Evolutionary conservation across 345 rosid species (phyloP), one percentile per base, ranked within the genome.

Genomic region (Alliaria petiolata): DNA sequence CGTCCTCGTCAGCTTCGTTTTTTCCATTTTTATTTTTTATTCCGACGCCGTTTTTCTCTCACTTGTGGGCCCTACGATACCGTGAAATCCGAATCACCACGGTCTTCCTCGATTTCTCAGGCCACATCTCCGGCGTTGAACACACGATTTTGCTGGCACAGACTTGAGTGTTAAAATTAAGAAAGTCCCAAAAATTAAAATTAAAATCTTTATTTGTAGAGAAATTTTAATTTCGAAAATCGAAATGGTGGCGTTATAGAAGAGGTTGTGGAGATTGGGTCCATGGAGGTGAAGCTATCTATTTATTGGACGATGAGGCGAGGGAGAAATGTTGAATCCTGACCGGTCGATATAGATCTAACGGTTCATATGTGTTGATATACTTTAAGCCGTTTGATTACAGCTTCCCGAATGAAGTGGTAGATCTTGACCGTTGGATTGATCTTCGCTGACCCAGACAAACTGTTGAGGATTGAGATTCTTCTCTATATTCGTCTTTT

Each of bases 351-450:
- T 85, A 11, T 65, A 8, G 55, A 74, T 78, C 77, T 0, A 53
- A 68, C 67, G 85, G 81, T 25, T 20, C 0, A 45, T 12, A 31
- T 25, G 3, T 2, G 4, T n/a, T 8, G 5, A 7, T 25, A 3
- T 7, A 44, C 1, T 4, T 39, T 43, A 0, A 44, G 6, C 39
- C 52, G 67, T 62, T 44, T 6, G 65, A 60, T 60, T n/a, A 38
- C 39, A 6, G 14, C 16, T 22, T 2, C 47, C 49, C 49, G 49
- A 49, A 60, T 40, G 49, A 39, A 7, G 49, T 39, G 65, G 49
- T 19, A 14, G 6, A 17, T 70, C 7, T 3, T 45, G 45, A 65
- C 81, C 84, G 87, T 80, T 78, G 57, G 90, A 84, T 76, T 72
- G 88, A 82, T 84, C 77, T 80, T 82, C 75, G 70, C 68, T 45